phyloP scores from a whole-genome alignment of 208 protist genomes.

The Endotrypanum monterogeii region DNA sequence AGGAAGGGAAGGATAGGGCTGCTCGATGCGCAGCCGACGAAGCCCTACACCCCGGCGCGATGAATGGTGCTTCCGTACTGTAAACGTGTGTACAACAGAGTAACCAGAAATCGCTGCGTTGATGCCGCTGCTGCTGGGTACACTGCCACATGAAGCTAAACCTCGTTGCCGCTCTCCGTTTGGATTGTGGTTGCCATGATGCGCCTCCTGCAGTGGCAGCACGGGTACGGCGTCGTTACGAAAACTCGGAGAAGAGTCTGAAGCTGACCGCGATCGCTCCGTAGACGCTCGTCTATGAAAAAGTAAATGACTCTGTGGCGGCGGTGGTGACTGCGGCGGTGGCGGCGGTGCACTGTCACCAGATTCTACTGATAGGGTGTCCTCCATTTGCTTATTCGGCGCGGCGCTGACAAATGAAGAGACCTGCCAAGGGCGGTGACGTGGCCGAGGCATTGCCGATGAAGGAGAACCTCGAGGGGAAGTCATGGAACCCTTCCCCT shows the following conservation, averaged over 20 bases:
- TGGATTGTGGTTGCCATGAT: background rate
- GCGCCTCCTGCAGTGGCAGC: slow-evolving; percentile 16
- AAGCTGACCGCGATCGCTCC: background rate
- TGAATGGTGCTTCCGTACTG: slow-evolving; percentile 66
- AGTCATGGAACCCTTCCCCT: background rate
- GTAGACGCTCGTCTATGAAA: slow-evolving; percentile 6
- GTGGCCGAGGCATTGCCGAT: background rate
- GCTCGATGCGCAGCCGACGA: slow-evolving; percentile 34
- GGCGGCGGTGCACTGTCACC: background rate
- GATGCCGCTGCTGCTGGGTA: background rate
- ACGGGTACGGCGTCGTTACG: background rate
- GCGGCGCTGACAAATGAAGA: background rate
- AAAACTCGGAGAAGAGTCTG: slow-evolving; percentile 4
- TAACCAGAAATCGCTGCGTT: background rate
- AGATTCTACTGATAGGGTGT: background rate
- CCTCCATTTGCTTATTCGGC: background rate
- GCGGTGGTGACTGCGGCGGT: slow-evolving; percentile 12
- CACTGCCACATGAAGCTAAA: background rate
- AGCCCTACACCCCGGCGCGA: slow-evolving; percentile 47
- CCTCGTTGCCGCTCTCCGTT: background rate
- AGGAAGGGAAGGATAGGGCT: background rate
- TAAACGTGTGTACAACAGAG: slow-evolving; percentile 12
- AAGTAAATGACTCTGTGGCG: slow-evolving; percentile 8
- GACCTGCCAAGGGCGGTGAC: background rate
- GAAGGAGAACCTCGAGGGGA: background rate